A percentile compares a stretch with the other conserved stretches of the same genome.
phyloP scores from a whole-genome alignment of 352 stramenopile species.

The Pythium guiyangense region DNA sequence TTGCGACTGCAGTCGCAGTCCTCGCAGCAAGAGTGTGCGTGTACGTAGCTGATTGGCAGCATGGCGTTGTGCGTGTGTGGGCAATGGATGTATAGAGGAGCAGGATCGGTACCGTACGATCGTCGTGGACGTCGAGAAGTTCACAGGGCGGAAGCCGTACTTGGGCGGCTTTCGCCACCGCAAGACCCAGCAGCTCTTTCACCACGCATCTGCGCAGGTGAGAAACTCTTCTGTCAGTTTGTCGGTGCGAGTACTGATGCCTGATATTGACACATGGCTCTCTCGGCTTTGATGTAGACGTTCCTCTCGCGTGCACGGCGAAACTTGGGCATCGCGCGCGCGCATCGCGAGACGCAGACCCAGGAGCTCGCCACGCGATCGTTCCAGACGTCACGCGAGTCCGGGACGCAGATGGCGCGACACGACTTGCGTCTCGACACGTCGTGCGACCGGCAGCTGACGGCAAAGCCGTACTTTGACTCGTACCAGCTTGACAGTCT shows the following conservation, averaged over 20 bases:
- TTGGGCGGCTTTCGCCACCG: constrained; percentile 87
- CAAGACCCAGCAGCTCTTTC: constrained; percentile 85
- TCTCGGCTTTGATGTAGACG: constrained; percentile 22
- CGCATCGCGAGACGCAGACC: constrained; percentile 89
- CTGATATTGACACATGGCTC: background rate
- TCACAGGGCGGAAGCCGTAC: constrained; percentile 75
- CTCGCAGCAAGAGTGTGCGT: no score
- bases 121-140: constrained; percentile 73
- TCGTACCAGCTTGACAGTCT: constrained; percentile 85
- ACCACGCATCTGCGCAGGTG: constrained; percentile 87
- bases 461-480: constrained; percentile 83
- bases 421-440: constrained; percentile 70
- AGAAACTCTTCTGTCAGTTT: background rate
- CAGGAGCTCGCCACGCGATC: constrained; percentile 68
- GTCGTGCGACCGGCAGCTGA: constrained; percentile 53
- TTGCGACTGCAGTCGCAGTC: no score
- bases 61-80: constrained; percentile 2
- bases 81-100: constrained; percentile 22
- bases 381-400: constrained; percentile 86
- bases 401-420: constrained; percentile 87
- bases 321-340: constrained; percentile 26
- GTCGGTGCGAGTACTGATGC: background rate
- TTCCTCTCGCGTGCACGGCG: constrained; percentile 43
- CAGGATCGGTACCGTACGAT: constrained; percentile 47
- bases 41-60: no score